Base-by-base conservation (phyloP, 179 eudicot genomes). In the Silene vulgaris region DNA sequence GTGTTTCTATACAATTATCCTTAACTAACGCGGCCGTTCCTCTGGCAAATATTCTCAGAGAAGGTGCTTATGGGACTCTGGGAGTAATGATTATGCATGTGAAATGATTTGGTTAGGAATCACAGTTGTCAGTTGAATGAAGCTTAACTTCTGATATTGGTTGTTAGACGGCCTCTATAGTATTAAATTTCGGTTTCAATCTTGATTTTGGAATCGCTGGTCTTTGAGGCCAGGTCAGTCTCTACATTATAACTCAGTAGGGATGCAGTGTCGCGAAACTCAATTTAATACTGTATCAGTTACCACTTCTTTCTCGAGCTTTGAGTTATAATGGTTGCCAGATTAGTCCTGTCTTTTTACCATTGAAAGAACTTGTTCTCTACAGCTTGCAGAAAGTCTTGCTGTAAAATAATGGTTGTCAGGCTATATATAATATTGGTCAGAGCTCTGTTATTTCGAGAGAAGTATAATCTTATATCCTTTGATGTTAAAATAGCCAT, bases 1-100 rank as follows among this genome's bases (percentile, higher is more conserved):
- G 35, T 13, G 8, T 19, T 8, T 59, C 48, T 23, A 23, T 8
- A 11, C 54, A 29, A 72, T 54, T 21, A 29, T 60, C n/a, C 50
- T 76, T 29, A 64, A 64, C 40, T 28, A 64, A 76, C 77, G 74
- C 77, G 73, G 73, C 37, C 14, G 69, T 29, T 75, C 45, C 57
- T 52, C 64, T 75, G 82, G 67, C 72, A 65, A 70, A 23, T 72
- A 43, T 66, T 69, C 60, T 80, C 30, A 76, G 57, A 63, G 20
- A 48, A 40, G 62, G 26, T 71, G 69, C 62, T 71, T 20, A 35
- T 40, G 52, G 50, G 11, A 40, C 48, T 40, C 48, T 40, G 48
- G 48, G 1, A 54, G 23, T 65, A 43, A 72, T 72, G 32, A 76
- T 80, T 66, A 23, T 65, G 67, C 35, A 8, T 63, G 21, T 63